A percentile compares a stretch with the other conserved stretches of the same genome.
Conservation (phyloP, 1,139 yeast genomes). For the Yamadazyma epiphylla region DNA sequence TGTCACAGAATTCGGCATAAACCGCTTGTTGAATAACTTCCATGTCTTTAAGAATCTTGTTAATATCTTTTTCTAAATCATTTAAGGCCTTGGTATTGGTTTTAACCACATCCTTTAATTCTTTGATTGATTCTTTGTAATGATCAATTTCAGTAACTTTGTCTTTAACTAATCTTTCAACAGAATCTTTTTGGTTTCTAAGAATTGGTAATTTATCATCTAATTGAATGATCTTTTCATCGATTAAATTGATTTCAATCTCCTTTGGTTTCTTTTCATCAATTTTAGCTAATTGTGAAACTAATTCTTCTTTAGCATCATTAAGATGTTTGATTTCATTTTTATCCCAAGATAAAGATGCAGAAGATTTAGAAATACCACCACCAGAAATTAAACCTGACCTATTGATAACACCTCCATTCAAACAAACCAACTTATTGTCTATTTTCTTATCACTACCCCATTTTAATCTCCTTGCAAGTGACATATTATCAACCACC, state of each 20-base stretch:
- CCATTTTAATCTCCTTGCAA: slow-evolving; percentile 78
- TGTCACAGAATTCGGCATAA: slow-evolving; percentile 52
- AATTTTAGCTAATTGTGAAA: slow-evolving; percentile 49
- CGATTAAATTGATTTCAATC: slow-evolving; percentile 51
- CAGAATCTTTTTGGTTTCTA: slow-evolving; percentile 45
- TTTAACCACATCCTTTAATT: slow-evolving; percentile 15
- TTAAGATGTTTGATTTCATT: slow-evolving; percentile 59
- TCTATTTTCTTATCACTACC: slow-evolving; percentile 39
- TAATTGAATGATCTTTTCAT: slow-evolving; percentile 51
- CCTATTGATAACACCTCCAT: slow-evolving; percentile 81
- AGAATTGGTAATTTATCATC: slow-evolving; percentile 54
- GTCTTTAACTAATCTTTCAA: slow-evolving; percentile 53
- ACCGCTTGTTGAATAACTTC: slow-evolving; percentile 38
- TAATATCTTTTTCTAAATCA: slow-evolving; percentile 28
- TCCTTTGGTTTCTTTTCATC: slow-evolving; percentile 51
- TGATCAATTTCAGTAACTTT: slow-evolving; percentile 52
- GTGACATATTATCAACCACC: slow-evolving; percentile 67
- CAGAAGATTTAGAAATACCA: slow-evolving; percentile 31
- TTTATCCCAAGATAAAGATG: slow-evolving; percentile 64
- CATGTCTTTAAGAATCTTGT: slow-evolving; percentile 23
- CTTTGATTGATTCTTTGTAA: slow-evolving; percentile 27
- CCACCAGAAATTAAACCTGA: slow-evolving; percentile 97
- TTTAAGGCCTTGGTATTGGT: slow-evolving; percentile 19
- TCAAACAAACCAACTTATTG: slow-evolving; percentile 73
- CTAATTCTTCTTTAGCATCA: slow-evolving; percentile 58